phyloP scores from a whole-genome alignment of 2,329 filamentous ascomycete genomes.

The Trichophyton schoenleinii region DNA sequence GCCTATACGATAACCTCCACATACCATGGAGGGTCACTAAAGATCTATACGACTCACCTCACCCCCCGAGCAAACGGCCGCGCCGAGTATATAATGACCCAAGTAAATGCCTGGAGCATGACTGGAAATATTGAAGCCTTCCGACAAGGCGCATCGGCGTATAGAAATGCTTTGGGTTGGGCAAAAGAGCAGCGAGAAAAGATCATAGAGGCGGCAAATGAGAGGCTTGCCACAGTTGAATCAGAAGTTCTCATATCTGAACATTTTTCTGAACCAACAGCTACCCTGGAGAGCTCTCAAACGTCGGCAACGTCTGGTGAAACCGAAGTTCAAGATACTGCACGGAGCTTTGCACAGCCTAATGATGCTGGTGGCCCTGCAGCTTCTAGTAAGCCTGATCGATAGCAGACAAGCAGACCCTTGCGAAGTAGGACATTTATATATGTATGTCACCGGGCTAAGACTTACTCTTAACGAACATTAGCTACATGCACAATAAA shows the following conservation, averaged over 20 bases:
- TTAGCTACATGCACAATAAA: no score
- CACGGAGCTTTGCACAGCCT: no score
- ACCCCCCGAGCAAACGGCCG: background rate
- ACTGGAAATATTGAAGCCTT: slow-evolving; percentile 21
- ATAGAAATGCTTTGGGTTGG: slow-evolving; percentile 30
- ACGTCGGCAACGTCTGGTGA: no score
- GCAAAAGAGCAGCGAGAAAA: slow-evolving; percentile 26
- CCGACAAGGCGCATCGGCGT: slow-evolving; percentile 26
- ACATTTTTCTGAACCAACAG: no score
- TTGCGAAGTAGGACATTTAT: no score
- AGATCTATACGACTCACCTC: slow-evolving; percentile 9
- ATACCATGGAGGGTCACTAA: slow-evolving; percentile 6
- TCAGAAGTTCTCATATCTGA: background rate
- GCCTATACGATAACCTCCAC: slow-evolving; percentile 28
- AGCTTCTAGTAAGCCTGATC: no score
- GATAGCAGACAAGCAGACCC: no score
- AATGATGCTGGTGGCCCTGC: no score
- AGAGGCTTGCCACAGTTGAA: background rate
- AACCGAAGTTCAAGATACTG: no score
- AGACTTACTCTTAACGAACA: no score
- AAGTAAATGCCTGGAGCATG: slow-evolving; percentile 19
- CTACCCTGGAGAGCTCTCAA: no score
- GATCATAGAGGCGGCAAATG: slow-evolving; percentile 5
- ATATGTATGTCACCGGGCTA: no score
- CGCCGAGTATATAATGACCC: slow-evolving; percentile 9